Conservation (phyloP, 2,329 filamentous ascomycete genomes). For the Hypoxylon sp. region DNA sequence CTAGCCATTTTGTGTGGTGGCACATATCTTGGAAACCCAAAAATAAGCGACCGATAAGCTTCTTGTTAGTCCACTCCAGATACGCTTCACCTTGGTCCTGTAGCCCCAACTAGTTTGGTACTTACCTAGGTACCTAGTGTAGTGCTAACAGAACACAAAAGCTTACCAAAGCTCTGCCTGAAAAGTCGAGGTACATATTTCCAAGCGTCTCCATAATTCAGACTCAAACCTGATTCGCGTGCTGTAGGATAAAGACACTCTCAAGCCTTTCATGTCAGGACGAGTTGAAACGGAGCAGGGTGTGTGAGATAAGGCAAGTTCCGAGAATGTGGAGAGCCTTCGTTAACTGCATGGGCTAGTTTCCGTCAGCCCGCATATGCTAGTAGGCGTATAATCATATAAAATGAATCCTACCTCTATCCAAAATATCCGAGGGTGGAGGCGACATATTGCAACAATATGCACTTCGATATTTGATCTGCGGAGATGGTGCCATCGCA, state of each 20-base stretch:
- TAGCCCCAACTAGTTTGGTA: conserved; percentile 10
- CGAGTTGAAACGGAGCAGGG: background rate
- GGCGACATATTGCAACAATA: conserved; percentile 1
- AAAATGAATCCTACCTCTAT: conserved; percentile 12
- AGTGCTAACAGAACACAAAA: background rate
- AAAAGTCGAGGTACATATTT: background rate
- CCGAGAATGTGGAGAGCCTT: conserved; percentile 1
- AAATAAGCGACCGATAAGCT: conserved; percentile 1
- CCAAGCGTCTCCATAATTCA: background rate
- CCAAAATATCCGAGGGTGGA: conserved; percentile 17
- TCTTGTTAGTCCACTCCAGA: background rate
- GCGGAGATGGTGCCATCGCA: conserved; percentile 38
- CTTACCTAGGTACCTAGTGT: no score
- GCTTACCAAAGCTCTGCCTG: background rate
- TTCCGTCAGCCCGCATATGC: background rate
- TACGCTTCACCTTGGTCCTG: background rate
- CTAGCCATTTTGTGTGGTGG: background rate
- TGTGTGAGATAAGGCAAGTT: conserved; percentile 2
- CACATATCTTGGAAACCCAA: background rate
- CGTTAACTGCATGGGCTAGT: background rate
- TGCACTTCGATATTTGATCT: conserved; percentile 30
- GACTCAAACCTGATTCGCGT: background rate
- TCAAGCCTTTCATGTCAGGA: background rate
- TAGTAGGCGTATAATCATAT: background rate
- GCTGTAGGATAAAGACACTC: conserved; percentile 1